Evolutionary conservation across 2,329 filamentous ascomycete species (phyloP).

Genomic region (Microsporum ferrugineum): DNA sequence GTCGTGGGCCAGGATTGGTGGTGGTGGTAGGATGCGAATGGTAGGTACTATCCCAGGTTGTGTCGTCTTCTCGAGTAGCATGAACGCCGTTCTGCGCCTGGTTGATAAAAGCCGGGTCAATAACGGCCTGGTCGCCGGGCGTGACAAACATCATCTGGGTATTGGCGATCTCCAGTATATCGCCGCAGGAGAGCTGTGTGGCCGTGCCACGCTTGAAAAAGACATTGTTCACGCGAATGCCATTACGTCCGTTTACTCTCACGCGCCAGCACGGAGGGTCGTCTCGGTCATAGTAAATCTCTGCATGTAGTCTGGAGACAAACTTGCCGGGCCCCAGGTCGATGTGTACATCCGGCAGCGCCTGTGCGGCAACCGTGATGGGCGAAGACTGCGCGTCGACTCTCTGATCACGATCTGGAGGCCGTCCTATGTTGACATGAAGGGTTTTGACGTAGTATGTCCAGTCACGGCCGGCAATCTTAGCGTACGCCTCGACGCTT

Average conservation of each 20-base stretch:
- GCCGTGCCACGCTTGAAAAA: slow-evolving; percentile 56
- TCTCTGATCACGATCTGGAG: slow-evolving; percentile 36
- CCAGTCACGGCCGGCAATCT: slow-evolving; percentile 41
- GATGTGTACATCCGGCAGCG: slow-evolving; percentile 56
- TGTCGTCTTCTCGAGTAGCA: slow-evolving; percentile 23
- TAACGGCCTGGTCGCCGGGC: slow-evolving; percentile 60
- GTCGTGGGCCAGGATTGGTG: slow-evolving; percentile 7
- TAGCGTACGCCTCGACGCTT: slow-evolving; percentile 40
- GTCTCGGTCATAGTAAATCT: slow-evolving; percentile 60
- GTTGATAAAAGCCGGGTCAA: slow-evolving; percentile 58
- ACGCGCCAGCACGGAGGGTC: slow-evolving; percentile 65
- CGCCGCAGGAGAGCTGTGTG: slow-evolving; percentile 64
- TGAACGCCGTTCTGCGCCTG: slow-evolving; percentile 45
- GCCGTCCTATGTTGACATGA: slow-evolving; percentile 40
- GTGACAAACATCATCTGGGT: slow-evolving; percentile 98
- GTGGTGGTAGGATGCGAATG: slow-evolving; percentile 27
- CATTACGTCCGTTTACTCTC: slow-evolving; percentile 80
- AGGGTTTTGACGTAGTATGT: slow-evolving; percentile 42
- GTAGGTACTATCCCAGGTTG: slow-evolving; percentile 26
- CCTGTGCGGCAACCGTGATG: slow-evolving; percentile 33
- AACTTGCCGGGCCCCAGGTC: slow-evolving; percentile 78
- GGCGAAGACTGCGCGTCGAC: slow-evolving; percentile 37
- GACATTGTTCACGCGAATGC: slow-evolving; percentile 68
- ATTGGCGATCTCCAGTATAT: slow-evolving; percentile 81
- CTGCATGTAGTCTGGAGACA: slow-evolving; percentile 64